Base-by-base conservation (phyloP, 2,329 filamentous ascomycete genomes). In the Sarocladiaceae sp. region DNA sequence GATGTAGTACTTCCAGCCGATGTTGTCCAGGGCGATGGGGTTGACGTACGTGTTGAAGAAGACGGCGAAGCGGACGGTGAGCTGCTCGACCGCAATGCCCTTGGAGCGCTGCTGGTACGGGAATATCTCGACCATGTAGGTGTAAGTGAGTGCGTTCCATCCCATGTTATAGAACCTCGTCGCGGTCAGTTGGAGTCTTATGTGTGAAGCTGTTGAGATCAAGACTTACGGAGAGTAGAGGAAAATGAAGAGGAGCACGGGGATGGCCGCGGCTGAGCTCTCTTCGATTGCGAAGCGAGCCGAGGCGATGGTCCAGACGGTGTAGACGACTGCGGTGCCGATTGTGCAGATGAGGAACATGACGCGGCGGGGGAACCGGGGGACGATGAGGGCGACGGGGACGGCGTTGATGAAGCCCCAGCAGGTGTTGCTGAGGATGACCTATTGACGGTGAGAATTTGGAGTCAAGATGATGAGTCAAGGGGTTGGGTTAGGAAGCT, bases 141-240 rank as follows among this genome's bases (percentile, higher is more conserved):
- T 44, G 16, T 51, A 53, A 0, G 71, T 69, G 21, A 77, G 60
- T 3, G 73, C 67, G 45, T 74, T 75, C 58, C 73, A 74, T 11
- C 69, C 72, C 39, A 76, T 64, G 49, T 74, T 74, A 55, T 76
- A 77, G 51, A 63, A 64, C 24, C 70, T 64, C 44, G 58, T n/a
- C 4, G 6, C 21, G 62, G 55, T 26, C 10, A 3, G 35, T 32
- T 20, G 34, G 16, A 20, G 42, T 16, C 32, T 46, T 31, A 35
- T n/a, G 31, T 31, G 12, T 43, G 47, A 44, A 46, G 45, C 13
- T 27, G n/a, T 21, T 68, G 3, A 76, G 74, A 7, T 68, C 70
- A 3, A 68, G 64, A 37, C 47, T 35, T 41, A 68, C 6, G 78
- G 75, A 9, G 69, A 71, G 4, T 70, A 66, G 11, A 66, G 53